These are phyloP conservation scores for Hippophae gyantsensis DNA, from an alignment of 306 rosid genomes.

Conservation along the genomic window DNA sequence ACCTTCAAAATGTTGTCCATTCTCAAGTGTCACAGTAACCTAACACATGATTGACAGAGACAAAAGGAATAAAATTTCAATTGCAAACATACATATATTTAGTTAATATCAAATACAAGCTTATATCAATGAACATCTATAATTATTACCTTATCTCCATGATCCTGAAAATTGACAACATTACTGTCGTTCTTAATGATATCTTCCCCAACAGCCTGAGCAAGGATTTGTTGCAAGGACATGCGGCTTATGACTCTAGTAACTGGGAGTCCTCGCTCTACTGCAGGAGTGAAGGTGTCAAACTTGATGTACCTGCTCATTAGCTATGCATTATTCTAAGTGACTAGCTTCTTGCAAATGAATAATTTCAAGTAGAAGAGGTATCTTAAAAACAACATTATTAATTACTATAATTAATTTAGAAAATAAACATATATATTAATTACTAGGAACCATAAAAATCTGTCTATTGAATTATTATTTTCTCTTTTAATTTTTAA, in stretches of 20 bases:
- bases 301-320: constrained; percentile 88
- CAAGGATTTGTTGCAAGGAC: constrained; percentile 85
- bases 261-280: constrained; percentile 88
- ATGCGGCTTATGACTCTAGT: constrained; percentile 91
- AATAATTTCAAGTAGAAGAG: background rate
- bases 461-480: no score
- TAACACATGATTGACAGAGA: constrained; percentile 21
- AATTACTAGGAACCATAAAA: no score
- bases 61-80: constrained; percentile 12
- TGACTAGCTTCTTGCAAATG: constrained; percentile 12
- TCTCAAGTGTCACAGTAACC: constrained; percentile 75
- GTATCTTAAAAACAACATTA: background rate
- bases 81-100: constrained; percentile 6
- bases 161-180: constrained; percentile 67
- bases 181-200: constrained; percentile 57
- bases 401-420: background rate
- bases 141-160: constrained; percentile 61
- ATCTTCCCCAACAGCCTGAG: constrained; percentile 71
- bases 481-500: no score
- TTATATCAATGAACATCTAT: constrained; percentile 14
- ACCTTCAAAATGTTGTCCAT: constrained; percentile 73
- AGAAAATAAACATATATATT: no score
- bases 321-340: constrained; percentile 33
- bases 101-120: constrained; percentile 12
- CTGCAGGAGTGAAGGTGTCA: constrained; percentile 99